Evolutionary conservation across 2,329 filamentous ascomycete species (phyloP), one percentile per base, ranked within the genome.

Genomic region (Beauveria sp.): DNA sequence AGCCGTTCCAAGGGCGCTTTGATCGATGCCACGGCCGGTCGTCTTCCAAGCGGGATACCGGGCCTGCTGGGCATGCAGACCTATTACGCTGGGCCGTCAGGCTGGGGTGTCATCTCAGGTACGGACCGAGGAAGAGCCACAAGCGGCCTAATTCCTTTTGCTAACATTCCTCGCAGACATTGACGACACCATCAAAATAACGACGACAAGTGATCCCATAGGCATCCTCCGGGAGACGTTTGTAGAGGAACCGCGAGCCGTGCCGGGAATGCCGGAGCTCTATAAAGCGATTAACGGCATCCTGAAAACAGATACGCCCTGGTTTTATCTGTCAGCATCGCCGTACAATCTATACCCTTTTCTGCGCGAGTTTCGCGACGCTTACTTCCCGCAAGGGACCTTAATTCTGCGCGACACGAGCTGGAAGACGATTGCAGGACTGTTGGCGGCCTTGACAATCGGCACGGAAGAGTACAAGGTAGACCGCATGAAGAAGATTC

Each of bases 281-380:
- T 79, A 81, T 10, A 88, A 91, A 1, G 83, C 91, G 0, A 52
- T 61, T 41, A 69, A 80, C 0, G 91, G 90, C 53, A 97, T 97
- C 91, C 90, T 92, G 0, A 86, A 90, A 67, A 70, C 81, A 9
- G 79, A 81, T 9, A 88, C 91, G 1, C 84, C 91, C 0, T 96
- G 90, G 82, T 96, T 96, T 78, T 97, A 97, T 73, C 83, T 97
- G 52, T 96, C 91, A 0, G 92, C 93, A 0, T 96, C 92, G 0
- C 93, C 93, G 0, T 97, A 97, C 78, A 96, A 96, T 67, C 83
- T 97, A 10, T 97, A 97, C 70, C 89, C 90, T 0, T 94, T 97
- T 74, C 81, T 97, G 26, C 86, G 83, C 61, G 73, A 80, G 1
- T 97, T 97, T 75, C 80, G 91, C 41, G 76, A 86, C 59, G 71